Evolutionary conservation across 257 asterid genomes (phyloP).

Genomic region (Solanum sparsipilum): DNA sequence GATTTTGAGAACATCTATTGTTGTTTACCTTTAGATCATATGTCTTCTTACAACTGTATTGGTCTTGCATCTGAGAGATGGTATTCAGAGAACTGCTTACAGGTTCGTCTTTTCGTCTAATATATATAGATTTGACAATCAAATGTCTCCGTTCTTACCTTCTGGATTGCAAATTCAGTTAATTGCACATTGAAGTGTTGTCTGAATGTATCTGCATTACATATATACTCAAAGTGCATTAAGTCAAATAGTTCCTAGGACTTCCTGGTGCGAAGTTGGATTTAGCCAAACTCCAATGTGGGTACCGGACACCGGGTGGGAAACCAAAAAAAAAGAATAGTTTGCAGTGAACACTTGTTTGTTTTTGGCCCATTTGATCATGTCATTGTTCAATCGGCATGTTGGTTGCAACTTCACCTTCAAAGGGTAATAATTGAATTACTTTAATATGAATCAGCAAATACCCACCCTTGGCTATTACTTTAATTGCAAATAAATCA

Average conservation of each 20-base stretch:
- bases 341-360: background rate
- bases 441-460: background rate
- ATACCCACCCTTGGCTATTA: background rate
- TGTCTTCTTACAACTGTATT: background rate
- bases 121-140: background rate
- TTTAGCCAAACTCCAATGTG: background rate
- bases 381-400: background rate
- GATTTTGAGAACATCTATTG: constrained; percentile 1
- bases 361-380: background rate
- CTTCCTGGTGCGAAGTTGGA: background rate
- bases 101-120: background rate
- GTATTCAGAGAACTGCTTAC: background rate
- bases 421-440: background rate
- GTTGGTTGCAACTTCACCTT: background rate
- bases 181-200: background rate
- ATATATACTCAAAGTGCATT: background rate
- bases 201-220: background rate
- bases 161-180: background rate
- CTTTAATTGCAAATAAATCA: background rate
- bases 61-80: background rate
- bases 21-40: background rate
- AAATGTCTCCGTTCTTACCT: background rate
- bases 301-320: background rate
- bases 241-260: background rate
- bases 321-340: background rate